These are phyloP conservation scores for Yarrowia deformans DNA, from an alignment of 805 yeast genomes.

Conservation along the genomic window DNA sequence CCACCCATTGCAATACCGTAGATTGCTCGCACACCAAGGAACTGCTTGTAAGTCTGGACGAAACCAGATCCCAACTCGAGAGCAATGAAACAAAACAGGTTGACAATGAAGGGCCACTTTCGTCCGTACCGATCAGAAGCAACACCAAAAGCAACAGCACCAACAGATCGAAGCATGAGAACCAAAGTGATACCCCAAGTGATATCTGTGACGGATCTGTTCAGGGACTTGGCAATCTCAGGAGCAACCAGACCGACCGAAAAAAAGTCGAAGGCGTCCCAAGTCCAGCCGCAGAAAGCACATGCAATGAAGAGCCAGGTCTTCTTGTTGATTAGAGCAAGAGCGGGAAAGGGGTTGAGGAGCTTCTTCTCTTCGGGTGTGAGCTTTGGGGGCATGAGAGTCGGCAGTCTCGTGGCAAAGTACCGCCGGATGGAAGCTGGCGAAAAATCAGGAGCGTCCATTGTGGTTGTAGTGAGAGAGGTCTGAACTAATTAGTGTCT, in stretches of 20 bases:
- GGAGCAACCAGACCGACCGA: conserved; percentile 63
- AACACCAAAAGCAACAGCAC: conserved; percentile 71
- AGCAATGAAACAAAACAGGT: conserved; percentile 59
- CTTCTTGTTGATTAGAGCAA: conserved; percentile 55
- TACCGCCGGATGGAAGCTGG: conserved; percentile 46
- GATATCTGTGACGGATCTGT: conserved; percentile 56
- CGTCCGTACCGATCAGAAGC: conserved; percentile 69
- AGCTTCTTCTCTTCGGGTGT: conserved; percentile 41
- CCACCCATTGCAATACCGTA: conserved; percentile 80
- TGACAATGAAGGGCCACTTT: conserved; percentile 67
- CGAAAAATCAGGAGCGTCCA: conserved; percentile 44
- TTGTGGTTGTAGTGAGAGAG: neutral
- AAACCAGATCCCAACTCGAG: conserved; percentile 74
- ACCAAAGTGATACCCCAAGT: conserved; percentile 80
- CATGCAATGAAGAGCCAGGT: conserved; percentile 69
- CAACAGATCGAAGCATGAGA: conserved; percentile 73
- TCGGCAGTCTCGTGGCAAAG: conserved; percentile 48
- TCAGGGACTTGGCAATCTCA: conserved; percentile 59
- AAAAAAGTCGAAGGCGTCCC: conserved; percentile 78
- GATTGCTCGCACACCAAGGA: conserved; percentile 66
- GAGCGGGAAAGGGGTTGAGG: conserved; percentile 69
- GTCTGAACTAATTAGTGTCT: neutral
- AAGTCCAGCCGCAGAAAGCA: conserved; percentile 71
- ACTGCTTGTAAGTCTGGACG: conserved; percentile 63
- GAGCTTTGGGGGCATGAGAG: conserved; percentile 48